These are phyloP conservation scores for Kurtzmaniella quercitrusa DNA, from an alignment of 1,139 yeast genomes.

Conservation along the genomic window DNA sequence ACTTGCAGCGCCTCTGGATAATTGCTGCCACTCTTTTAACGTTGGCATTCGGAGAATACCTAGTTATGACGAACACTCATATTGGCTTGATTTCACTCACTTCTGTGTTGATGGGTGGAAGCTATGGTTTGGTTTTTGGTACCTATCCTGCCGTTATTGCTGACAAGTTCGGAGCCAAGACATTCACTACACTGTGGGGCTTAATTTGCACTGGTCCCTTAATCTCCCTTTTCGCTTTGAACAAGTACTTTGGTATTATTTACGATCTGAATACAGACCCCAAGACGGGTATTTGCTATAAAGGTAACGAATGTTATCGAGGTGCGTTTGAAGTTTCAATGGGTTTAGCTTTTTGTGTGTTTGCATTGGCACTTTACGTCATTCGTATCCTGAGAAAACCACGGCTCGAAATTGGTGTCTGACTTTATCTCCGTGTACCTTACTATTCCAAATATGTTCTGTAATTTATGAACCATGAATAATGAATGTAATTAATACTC, in stretches of 20 bases:
- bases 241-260: conserved; percentile 37
- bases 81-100: conserved; percentile 25
- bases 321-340: conserved; percentile 32
- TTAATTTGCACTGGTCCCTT: conserved; percentile 42
- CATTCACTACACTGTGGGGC: conserved; percentile 46
- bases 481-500: background rate
- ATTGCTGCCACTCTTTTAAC: conserved; percentile 25
- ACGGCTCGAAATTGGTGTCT: background rate
- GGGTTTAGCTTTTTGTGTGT: conserved; percentile 20
- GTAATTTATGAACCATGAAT: background rate
- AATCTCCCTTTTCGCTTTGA: conserved; percentile 29
- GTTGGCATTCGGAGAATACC: conserved; percentile 27
- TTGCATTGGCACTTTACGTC: conserved; percentile 19
- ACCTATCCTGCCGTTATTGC: conserved; percentile 47
- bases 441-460: background rate
- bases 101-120: conserved; percentile 33
- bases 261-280: conserved; percentile 34
- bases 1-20: conserved; percentile 40
- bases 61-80: conserved; percentile 26
- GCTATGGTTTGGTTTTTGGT: conserved; percentile 41
- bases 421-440: background rate
- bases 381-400: conserved; percentile 24
- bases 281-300: conserved; percentile 30
- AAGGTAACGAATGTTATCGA: conserved; percentile 35
- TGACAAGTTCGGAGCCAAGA: conserved; percentile 38